Evolutionary conservation across 441 rosid species (phyloP).

Genomic region (Metrosideros polymorpha): DNA sequence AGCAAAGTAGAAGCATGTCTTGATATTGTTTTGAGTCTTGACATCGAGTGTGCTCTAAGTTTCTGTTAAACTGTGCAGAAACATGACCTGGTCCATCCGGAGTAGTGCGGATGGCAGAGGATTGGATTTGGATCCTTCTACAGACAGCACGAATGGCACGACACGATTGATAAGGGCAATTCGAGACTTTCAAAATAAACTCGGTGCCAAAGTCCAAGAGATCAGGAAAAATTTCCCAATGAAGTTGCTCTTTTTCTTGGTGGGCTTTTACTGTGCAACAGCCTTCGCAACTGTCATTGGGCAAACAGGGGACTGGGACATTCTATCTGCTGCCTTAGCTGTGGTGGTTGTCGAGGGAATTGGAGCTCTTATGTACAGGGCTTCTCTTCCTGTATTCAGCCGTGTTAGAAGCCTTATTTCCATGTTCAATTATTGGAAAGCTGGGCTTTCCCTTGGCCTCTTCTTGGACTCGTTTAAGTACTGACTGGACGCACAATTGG

Average conservation of each 20-base stretch:
- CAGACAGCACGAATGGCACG: slow-evolving; percentile 26
- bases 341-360: slow-evolving; percentile 74
- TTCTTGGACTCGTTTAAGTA: slow-evolving; percentile 94
- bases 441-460: slow-evolving; percentile 81
- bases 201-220: slow-evolving; percentile 40
- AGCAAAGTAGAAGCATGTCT: background rate
- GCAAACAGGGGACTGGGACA: slow-evolving; percentile 97
- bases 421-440: slow-evolving; percentile 84
- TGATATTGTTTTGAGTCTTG: background rate
- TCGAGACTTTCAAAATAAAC: slow-evolving; percentile 39
- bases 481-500: slow-evolving; percentile 21
- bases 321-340: slow-evolving; percentile 77
- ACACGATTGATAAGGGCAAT: slow-evolving; percentile 57
- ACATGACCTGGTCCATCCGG: slow-evolving; percentile 36
- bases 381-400: slow-evolving; percentile 42
- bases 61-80: slow-evolving; percentile 29
- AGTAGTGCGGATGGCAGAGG: slow-evolving; percentile 40
- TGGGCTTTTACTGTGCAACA: slow-evolving; percentile 86
- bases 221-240: slow-evolving; percentile 52
- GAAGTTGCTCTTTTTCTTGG: slow-evolving; percentile 72
- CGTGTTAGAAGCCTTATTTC: slow-evolving; percentile 41
- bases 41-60: background rate
- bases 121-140: slow-evolving; percentile 46
- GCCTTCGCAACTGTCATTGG: slow-evolving; percentile 84
- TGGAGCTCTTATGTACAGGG: slow-evolving; percentile 75